Base-by-base conservation (phyloP, 2,329 filamentous ascomycete genomes). In the Fusarium anguioides region DNA sequence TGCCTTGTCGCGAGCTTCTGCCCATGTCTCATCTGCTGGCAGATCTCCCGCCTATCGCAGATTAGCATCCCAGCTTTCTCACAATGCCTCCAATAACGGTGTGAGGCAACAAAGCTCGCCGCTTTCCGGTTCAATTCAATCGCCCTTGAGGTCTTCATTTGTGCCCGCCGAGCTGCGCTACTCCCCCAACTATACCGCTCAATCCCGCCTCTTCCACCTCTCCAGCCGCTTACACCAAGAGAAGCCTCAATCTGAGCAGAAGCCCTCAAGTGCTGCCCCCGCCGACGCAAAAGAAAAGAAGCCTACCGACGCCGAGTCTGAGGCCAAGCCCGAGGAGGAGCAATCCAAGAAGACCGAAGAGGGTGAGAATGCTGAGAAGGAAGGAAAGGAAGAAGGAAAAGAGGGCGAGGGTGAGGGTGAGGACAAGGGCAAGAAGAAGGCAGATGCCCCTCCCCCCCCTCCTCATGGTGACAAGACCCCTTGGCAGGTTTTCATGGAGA, bases 401-500 rank as follows among this genome's bases (percentile, higher is more conserved):
- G 74, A 85, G 46, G 79, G 86, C 40, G 78, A 81, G 35, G 74
- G 80, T 41, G 78, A 84, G 44, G 81, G 86, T 41, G 81, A 85
- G 48, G 81, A 85, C 17, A 69, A 88, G 66, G 79, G 86, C 61
- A 81, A 87, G 75, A 85, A 90, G 76, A 85, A 89, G 76, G 87
- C 92, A 72, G 88, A 93, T 63, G 79, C 87, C 26, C 90, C 94
- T 14, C 93, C 95, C 21, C 95, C 94, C 15, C 95, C 96, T n/a
- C 95, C 94, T 20, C 96, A 99, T 76, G 96, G 96, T 63, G 94
- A 97, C 82, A 99, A 99, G 84, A 96, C 95, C 5, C 96, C 96
- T 52, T 98, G 96, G 94, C 93, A 98, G 78, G 96, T 99, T 29
- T 99, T 99, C 82, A 93, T 93, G 75, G 96, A 99, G 76, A 99